Percentiles rank a stretch among this genome's conserved stretches.
Conservation (phyloP, 805 yeast species). For the Candida taoyuanica region DNA sequence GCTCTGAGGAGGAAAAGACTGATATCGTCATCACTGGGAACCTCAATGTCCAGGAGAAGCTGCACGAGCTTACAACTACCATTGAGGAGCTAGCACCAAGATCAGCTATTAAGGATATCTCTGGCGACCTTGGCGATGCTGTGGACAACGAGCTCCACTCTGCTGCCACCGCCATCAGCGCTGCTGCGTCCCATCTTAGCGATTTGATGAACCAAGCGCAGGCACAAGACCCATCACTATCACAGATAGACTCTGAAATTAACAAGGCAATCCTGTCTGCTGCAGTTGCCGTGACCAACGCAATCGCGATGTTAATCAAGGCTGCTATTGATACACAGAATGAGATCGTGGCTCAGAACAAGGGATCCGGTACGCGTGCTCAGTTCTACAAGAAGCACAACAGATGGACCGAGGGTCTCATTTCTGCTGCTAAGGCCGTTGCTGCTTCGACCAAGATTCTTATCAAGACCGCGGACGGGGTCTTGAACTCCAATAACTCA, state of each 20-base stretch:
- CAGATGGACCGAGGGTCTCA: constrained; percentile 91
- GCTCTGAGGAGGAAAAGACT: constrained; percentile 57
- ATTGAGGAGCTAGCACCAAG: constrained; percentile 54
- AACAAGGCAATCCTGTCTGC: constrained; percentile 74
- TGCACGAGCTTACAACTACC: constrained; percentile 52
- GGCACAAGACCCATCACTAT: constrained; percentile 46
- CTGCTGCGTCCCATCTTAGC: constrained; percentile 58
- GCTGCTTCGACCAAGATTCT: constrained; percentile 79
- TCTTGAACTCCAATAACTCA: constrained; percentile 54
- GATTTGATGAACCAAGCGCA: constrained; percentile 44
- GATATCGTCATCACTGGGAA: constrained; percentile 76
- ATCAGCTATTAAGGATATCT: constrained; percentile 27
- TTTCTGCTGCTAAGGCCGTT: constrained; percentile 84
- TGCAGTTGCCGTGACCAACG: constrained; percentile 75
- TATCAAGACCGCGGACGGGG: constrained; percentile 84
- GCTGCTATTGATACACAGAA: constrained; percentile 78
- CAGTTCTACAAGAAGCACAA: constrained; percentile 83
- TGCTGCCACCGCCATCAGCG: constrained; percentile 65
- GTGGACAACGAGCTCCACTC: constrained; percentile 70
- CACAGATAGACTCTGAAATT: constrained; percentile 58
- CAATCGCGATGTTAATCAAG: constrained; percentile 64
- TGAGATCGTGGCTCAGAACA: constrained; percentile 72
- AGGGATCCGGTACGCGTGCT: constrained; percentile 59
- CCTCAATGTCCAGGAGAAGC: constrained; percentile 63
- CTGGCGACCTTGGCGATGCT: constrained; percentile 59